phyloP scores from a whole-genome alignment of 306 rosid species.

The Sicyos edulis region DNA sequence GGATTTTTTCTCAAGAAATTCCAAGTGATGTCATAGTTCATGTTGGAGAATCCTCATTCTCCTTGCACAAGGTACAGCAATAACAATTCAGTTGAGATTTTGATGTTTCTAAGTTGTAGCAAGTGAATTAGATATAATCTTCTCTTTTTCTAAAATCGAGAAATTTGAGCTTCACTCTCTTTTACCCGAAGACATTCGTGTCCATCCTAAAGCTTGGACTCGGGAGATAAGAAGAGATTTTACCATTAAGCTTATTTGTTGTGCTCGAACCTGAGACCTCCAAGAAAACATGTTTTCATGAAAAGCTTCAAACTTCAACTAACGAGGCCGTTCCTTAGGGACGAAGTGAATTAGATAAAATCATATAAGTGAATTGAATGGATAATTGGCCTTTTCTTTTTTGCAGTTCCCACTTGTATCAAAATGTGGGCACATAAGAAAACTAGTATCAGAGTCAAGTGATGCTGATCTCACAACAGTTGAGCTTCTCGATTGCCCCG shows the following conservation, averaged over 20 bases:
- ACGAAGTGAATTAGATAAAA: no score
- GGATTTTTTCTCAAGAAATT: slow-evolving; percentile 96
- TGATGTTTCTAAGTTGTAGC: neutral
- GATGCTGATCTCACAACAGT: slow-evolving; percentile 51
- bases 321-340: no score
- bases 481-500: slow-evolving; percentile 67
- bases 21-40: slow-evolving; percentile 75
- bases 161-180: no score
- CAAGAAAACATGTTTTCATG: no score
- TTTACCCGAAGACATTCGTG: no score
- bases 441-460: slow-evolving; percentile 64
- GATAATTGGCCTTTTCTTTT: neutral
- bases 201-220: no score
- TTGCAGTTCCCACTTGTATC: slow-evolving; percentile 87
- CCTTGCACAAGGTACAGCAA: slow-evolving; percentile 68
- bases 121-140: neutral
- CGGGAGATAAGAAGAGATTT: no score
- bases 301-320: no score
- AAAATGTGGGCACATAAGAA: slow-evolving; percentile 72
- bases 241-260: no score
- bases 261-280: no score
- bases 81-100: neutral
- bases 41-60: slow-evolving; percentile 69
- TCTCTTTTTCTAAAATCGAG: no score
- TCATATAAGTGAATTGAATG: neutral